Base-by-base conservation (phyloP, 495 filamentous ascomycete genomes). In the Podospora pseudopauciseta region DNA sequence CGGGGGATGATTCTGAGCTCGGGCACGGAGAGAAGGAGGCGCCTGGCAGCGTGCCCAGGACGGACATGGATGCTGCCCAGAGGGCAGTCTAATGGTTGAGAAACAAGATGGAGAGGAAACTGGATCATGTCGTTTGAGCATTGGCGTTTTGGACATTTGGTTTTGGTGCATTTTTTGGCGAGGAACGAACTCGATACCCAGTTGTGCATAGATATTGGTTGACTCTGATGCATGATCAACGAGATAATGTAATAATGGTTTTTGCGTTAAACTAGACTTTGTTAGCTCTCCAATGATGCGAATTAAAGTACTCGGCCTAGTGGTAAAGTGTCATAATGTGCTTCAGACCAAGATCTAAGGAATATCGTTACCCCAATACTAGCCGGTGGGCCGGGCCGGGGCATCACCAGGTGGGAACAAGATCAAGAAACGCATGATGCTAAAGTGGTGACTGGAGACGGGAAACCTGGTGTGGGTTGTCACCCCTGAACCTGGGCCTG, bases 111-210 rank as follows among this genome's bases (percentile, higher is more conserved):
- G 23, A 58, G 55, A 18, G 55, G n/a, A 58, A 26, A 20, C 15
- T 56, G 54, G 19, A 20, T 20, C 3, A 9, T 4, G 55, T 58
- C 18, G 55, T 58, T 58, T 58, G 4, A 58, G 23, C 55, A 58
- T 58, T 20, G 54, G 54, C 54, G 54, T 56, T 56, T 56, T 20
- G 19, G 54, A 20, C 15, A 18, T 15, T 58, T 26, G n/a, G 23
- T 9, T 9, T 58, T 26, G 26, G 4, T 19, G n/a, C n/a, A 26
- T 58, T 58, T 57, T n/a, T 19, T 58, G 7, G 13, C 26, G 23
- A 18, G 55, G 23, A 26, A 58, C 9, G 55, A 58, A 26, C 55
- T 58, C 55, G 55, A 58, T 58, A 58, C 55, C 55, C 55, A 19
- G 55, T 1, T 58, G 55, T 58, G 55, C 23, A 26, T 20, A 20